A percentile compares a stretch with the other conserved stretches of the same genome.
Conservation (phyloP, 305 asterid genomes). For the Striga hermonthica region DNA sequence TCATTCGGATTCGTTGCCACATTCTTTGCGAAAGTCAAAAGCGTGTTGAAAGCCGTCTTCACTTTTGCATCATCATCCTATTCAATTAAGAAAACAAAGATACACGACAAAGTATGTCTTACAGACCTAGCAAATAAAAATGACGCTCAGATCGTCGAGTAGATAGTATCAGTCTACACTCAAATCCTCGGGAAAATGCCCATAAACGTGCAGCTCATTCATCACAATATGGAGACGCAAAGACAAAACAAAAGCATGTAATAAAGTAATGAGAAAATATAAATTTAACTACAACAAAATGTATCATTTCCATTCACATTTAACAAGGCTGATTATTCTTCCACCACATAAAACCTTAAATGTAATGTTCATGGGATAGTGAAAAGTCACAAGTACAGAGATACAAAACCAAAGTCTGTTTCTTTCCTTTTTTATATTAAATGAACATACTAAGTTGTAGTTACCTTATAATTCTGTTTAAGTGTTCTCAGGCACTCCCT, state of each 20-base stretch:
- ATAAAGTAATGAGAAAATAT: slow-evolving; percentile 10
- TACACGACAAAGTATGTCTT: background rate
- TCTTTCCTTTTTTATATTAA: background rate
- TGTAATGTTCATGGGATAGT: slow-evolving; percentile 14
- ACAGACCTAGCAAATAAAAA: background rate
- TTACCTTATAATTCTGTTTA: slow-evolving; percentile 85
- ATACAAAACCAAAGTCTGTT: background rate
- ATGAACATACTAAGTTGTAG: slow-evolving; percentile 23
- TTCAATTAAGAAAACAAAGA: slow-evolving; percentile 32
- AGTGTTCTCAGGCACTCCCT: slow-evolving; percentile 89
- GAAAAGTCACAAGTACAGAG: slow-evolving; percentile 2
- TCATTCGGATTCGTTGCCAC: slow-evolving; percentile 88
- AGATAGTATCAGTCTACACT: background rate
- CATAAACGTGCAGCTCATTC: slow-evolving; percentile 13
- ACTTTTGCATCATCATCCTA: slow-evolving; percentile 90
- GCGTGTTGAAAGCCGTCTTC: slow-evolving; percentile 90
- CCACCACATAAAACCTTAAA: slow-evolving; percentile 1
- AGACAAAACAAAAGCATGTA: slow-evolving; percentile 1
- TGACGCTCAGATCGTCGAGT: background rate
- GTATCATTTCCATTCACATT: slow-evolving; percentile 12
- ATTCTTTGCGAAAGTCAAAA: slow-evolving; percentile 78
- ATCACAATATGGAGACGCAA: background rate
- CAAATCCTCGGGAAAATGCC: slow-evolving; percentile 4
- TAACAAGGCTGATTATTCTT: slow-evolving; percentile 2
- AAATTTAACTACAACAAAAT: too few relatives aligned